These are phyloP conservation scores for Pythium folliculosum DNA, from an alignment of 352 stramenopile species.

Conservation along the genomic window DNA sequence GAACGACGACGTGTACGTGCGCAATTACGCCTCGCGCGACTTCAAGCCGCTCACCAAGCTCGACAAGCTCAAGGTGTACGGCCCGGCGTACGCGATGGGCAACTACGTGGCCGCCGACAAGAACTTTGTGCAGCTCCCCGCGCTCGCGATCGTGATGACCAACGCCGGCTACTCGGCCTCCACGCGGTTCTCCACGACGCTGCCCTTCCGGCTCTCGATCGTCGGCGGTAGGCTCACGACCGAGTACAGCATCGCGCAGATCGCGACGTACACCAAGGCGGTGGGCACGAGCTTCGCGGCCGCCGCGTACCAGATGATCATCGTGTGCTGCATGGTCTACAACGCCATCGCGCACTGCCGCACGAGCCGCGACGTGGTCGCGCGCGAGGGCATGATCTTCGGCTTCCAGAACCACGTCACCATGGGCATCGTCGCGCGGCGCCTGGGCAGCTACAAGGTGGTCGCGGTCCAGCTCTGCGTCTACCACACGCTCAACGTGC, in stretches of 20 bases:
- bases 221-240: constrained; percentile 2
- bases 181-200: constrained; percentile 23
- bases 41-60: constrained; percentile 22
- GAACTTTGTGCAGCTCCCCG: constrained; percentile 22
- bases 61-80: constrained; percentile 27
- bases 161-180: constrained; percentile 22
- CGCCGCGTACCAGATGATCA: constrained; percentile 16
- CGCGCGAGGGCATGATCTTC: constrained; percentile 17
- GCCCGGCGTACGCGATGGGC: constrained; percentile 21
- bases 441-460: constrained; percentile 27
- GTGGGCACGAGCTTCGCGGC: constrained; percentile 27
- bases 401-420: constrained; percentile 26
- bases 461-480: constrained; percentile 27
- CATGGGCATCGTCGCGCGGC: constrained; percentile 26
- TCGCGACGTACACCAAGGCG: constrained; percentile 17
- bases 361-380: constrained; percentile 15
- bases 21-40: constrained; percentile 21
- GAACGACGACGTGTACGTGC: constrained; percentile 19
- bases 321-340: constrained; percentile 26
- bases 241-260: constrained; percentile 19
- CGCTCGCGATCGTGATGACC: constrained; percentile 22
- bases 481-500: constrained; percentile 28
- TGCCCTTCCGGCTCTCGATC: constrained; percentile 23
- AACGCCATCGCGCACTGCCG: constrained; percentile 27
- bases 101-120: constrained; percentile 28